phyloP scores from a whole-genome alignment of 106 monocot genomes.

The Dioscorea dumetorum region DNA sequence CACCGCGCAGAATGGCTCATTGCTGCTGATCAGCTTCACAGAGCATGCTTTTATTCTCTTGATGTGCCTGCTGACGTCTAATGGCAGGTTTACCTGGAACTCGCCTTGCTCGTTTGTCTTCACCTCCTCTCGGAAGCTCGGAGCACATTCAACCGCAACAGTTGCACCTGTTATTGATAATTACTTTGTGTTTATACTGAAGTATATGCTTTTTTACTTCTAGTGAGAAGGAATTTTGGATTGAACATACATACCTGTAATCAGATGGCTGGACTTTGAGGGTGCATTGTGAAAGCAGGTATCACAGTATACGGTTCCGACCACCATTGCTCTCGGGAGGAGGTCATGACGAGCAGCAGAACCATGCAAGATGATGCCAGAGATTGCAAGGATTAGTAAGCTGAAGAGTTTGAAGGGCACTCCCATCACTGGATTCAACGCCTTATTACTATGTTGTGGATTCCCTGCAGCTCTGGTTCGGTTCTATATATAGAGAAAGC shows the following conservation, averaged over 20 bases:
- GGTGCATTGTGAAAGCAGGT: slow-evolving; percentile 41
- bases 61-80: slow-evolving; percentile 1
- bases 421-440: too few relatives aligned
- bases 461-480: neutral
- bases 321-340: slow-evolving; percentile 31
- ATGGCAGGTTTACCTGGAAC: slow-evolving; percentile 29
- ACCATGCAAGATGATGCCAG: neutral
- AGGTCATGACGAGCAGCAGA: neutral
- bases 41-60: slow-evolving; percentile 25
- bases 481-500: neutral
- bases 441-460: too few relatives aligned
- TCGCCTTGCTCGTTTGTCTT: slow-evolving; percentile 32
- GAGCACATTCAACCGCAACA: slow-evolving; percentile 39
- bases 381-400: neutral
- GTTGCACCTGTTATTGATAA: slow-evolving; percentile 31
- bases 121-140: slow-evolving; percentile 22
- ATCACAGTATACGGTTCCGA: slow-evolving; percentile 55
- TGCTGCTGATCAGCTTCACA: slow-evolving; percentile 44
- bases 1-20: slow-evolving; percentile 39
- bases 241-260: neutral
- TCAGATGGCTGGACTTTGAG: slow-evolving; percentile 14
- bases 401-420: neutral
- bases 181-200: neutral
- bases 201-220: neutral
- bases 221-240: neutral